Base-by-base conservation (phyloP, 2,329 filamentous ascomycete genomes). In the Pseudopithomyces chartarum region DNA sequence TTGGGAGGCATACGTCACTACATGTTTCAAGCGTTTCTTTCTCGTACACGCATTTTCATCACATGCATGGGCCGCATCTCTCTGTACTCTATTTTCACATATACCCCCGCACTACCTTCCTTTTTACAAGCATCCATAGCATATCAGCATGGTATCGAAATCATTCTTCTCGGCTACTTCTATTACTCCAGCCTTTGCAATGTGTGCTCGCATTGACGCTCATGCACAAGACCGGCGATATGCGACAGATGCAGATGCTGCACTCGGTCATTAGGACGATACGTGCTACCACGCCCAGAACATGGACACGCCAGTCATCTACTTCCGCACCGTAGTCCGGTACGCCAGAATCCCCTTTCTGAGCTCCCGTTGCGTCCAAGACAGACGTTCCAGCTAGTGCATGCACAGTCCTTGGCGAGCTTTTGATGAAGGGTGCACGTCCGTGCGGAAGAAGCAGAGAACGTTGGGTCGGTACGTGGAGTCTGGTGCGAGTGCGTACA, bases 71-170 rank as follows among this genome's bases (percentile, higher is more conserved):
- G 26, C 26, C 13, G 45, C 45, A 48, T 23, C 29, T 17, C 23
- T 33, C 33, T 49, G 46, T 49, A 49, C 32, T 49, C 20, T 49
- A 49, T 19, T 39, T 39, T n/a, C 46, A 38, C 45, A 49, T 49
- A 49, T 49, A 49, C 46, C 46, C 43, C 46, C 33, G 33, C 17
- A 49, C 46, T 19, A 39, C 46, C 29, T 38, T 39, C 20, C 38
- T 39, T 26, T 26, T 19, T 38, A n/a, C 17, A 17, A 23, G 34
- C 33, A 39, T 38, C 46, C n/a, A 23, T 49, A 49, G 46, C 46
- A 39, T 49, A 17, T 49, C 17, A 38, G 33, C 46, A 39, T 26
- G 6, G 32, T 34, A 26, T 17, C 20, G 23, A 38, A 23, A 39
- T 23, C 19, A 4, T 2, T 3, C 17, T 38, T 20, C 13, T 39